phyloP scores from a whole-genome alignment of 805 yeast genomes.

The Sungouiella blattae region DNA sequence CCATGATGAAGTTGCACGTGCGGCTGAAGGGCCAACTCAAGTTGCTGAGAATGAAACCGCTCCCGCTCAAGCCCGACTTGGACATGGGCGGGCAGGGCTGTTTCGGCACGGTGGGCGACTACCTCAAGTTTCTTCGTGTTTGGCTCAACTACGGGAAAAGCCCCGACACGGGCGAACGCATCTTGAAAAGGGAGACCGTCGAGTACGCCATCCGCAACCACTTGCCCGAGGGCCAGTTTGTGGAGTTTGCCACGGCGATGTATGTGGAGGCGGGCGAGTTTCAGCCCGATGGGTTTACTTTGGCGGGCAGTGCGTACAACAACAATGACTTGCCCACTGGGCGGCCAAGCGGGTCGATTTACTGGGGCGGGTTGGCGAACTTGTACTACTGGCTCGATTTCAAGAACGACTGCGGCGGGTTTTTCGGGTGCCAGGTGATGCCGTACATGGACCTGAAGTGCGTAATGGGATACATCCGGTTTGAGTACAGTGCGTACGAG shows the following conservation, averaged over 20 bases:
- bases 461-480: conserved; percentile 9
- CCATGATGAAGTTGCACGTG: conserved; percentile 7
- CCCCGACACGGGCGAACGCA: conserved; percentile 31
- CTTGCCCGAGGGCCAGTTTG: conserved; percentile 22
- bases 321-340: conserved; percentile 28
- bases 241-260: conserved; percentile 18
- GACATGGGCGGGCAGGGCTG: conserved; percentile 47
- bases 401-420: conserved; percentile 35
- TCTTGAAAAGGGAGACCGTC: conserved; percentile 27
- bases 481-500: conserved; percentile 12
- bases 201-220: conserved; percentile 30
- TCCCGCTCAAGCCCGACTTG: conserved; percentile 16
- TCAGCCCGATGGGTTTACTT: conserved; percentile 28
- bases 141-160: conserved; percentile 41
- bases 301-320: conserved; percentile 30
- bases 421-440: conserved; percentile 37
- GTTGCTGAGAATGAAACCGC: conserved; percentile 4
- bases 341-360: conserved; percentile 30
- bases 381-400: conserved; percentile 39
- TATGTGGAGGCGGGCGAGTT: conserved; percentile 4
- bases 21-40: conserved; percentile 3
- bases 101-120: conserved; percentile 35
- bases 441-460: conserved; percentile 28
- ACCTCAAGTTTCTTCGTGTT: conserved; percentile 33
- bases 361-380: conserved; percentile 41